Base-by-base conservation (phyloP, 148 eudicot genomes). In the Chenopodium suecicum region DNA sequence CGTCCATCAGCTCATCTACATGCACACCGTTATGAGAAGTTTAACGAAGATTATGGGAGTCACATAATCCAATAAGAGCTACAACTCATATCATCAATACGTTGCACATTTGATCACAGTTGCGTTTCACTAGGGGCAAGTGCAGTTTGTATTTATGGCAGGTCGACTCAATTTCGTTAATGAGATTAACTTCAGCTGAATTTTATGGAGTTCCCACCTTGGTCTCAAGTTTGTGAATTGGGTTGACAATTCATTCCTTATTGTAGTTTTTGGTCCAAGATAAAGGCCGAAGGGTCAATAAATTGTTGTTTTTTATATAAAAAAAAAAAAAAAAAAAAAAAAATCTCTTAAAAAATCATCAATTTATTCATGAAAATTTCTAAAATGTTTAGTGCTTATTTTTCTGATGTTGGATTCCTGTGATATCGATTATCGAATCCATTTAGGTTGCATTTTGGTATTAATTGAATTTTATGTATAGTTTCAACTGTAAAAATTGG, bases 1-100 rank as follows among this genome's bases (percentile, higher is more conserved):
- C 86, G 98, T 80, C 98, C 99, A 70, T 96, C 99, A 25, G 99
- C 97, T 41, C 98, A 96, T 87, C 97, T 96, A 56, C 89, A 83
- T 75, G 95, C 98, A 69, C 95, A 87, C 79, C 95, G 99, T 37
- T 96, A 96, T 68, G 93, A 94, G 62, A 94, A 92, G 86, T 96
- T 95, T 67, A 95, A 96, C 37, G 86, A 84, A 7, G 98, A 96
- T 82, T 96, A 96, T 71, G 99, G 99, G 44, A 96, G 99, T 84
- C 99, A 96, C 65, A 80, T 92, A 74, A 87, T 95, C 82, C 90
- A 89, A 56, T 93, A 91, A 93, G 77, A 22, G 54, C 67, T 14
- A 46, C 75, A 20, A 27, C 56, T 75, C 48, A 12, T 5, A 6
- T 32, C 0, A 22, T 47, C 11, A 23, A 22, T 23, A 0, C 4